Evolutionary conservation across 2,329 filamentous ascomycete species (phyloP), one percentile per base, ranked within the genome.

Genomic region (Harringtonia lauricola): DNA sequence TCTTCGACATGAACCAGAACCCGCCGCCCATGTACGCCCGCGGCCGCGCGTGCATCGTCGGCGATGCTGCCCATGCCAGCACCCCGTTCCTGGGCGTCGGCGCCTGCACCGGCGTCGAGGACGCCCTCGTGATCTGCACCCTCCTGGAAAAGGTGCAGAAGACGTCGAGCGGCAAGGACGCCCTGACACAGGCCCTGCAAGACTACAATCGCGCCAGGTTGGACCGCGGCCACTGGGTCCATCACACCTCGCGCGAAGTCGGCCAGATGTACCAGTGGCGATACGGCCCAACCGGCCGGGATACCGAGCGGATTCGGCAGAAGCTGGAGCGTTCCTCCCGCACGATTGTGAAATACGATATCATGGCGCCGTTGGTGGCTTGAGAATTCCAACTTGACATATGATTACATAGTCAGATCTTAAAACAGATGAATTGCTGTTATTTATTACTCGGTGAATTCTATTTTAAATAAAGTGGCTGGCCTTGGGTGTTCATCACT

Each of bases 1-100:
- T 42, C n/a, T 42, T 42, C 8, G 40, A 42, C 17, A 15, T 36
- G 21, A 12, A 30, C 22, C 15, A 24, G 3, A 12, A 30, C 22
- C 40, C 40, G 8, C 21, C 18, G 41, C 48, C 43, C 43, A 49
- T 66, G 2, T 61, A 76, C 3, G 76, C 74, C 56, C 69, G 75
- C 55, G 45, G 59, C 30, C 56, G 58, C 17, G 43, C 74, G 1
- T 70, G 68, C 42, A 50, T 77, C 4, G 59, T 72, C 0, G 74
- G 74, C 13, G 74, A 79, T 49, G 72, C 74, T 2, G 75, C 75
- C 10, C 74, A 79, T 50, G 72, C 73, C 43, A 28, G 36, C 42
- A 52, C 47, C 19, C 51, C 51, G 34, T 47, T 48, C 35, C 48
- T 48, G 47, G 51, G 48, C 24, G 43, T 47, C 1, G 51, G 51